Evolutionary conservation across 2,329 filamentous ascomycete species (phyloP).

Genomic region (Ophiostoma sp.): DNA sequence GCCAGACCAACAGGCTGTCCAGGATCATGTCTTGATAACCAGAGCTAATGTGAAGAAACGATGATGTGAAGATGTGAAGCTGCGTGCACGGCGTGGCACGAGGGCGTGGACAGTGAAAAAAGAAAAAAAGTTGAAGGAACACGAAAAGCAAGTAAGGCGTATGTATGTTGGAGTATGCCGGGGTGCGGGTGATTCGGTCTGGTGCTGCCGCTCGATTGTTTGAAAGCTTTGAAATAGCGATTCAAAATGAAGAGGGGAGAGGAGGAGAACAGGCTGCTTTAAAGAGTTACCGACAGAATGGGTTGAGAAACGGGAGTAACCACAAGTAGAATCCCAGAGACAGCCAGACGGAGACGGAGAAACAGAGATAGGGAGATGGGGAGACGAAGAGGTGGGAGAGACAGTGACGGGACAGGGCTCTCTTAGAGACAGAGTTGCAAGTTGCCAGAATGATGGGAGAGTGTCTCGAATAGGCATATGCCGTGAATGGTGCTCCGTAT

Average conservation of each 20-base stretch:
- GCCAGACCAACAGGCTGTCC: slow-evolving; percentile 13
- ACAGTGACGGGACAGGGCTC: neutral
- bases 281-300: neutral
- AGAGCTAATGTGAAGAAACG: neutral
- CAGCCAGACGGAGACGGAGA: neutral
- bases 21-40: slow-evolving; percentile 15
- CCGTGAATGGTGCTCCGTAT: neutral
- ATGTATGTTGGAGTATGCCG: neutral
- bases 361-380: neutral
- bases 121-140: neutral
- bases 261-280: neutral
- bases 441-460: slow-evolving; percentile 1
- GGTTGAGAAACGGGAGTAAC: neutral
- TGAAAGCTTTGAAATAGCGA: neutral
- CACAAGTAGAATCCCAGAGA: neutral
- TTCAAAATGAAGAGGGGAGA: neutral
- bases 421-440: neutral
- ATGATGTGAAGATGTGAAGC: neutral
- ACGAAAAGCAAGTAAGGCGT: neutral
- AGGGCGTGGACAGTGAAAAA: neutral
- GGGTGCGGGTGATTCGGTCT: neutral
- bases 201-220: neutral
- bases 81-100: neutral
- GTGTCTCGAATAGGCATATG: slow-evolving; percentile 2
- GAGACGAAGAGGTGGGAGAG: neutral